Percentiles rank a stretch among this genome's conserved stretches.
Conservation (phyloP, 139 green algal genomes). For the Ettlia oleoabundans region DNA sequence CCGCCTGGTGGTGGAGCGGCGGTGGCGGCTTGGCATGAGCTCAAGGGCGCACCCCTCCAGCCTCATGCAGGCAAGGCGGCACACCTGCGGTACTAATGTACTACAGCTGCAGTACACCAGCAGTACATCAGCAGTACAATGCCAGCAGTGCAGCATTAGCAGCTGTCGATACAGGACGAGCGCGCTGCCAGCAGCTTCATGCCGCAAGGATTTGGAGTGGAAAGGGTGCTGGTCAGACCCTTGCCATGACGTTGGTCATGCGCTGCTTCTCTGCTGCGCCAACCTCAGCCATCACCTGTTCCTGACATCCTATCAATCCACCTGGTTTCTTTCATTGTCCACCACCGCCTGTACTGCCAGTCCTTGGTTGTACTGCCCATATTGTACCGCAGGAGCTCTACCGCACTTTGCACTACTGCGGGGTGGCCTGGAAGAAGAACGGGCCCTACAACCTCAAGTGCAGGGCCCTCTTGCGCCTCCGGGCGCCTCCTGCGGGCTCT, state of each 20-base stretch:
- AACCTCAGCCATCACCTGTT: too few species aligned
- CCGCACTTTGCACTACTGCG: constrained; percentile 54
- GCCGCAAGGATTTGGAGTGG: too few species aligned
- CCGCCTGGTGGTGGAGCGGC: constrained; percentile 87
- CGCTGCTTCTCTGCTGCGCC: too few species aligned
- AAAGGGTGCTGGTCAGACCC: too few species aligned
- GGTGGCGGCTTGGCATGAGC: constrained; percentile 85
- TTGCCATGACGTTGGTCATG: too few species aligned
- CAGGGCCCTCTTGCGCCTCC: constrained; percentile 58
- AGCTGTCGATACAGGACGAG: too few species aligned
- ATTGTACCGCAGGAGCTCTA: constrained; percentile 61
- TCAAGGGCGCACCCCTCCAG: constrained; percentile 76
- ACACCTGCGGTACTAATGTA: not conserved
- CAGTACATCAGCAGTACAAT: not conserved
- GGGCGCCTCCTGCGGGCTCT: not conserved
- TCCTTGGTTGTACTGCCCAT: not conserved
- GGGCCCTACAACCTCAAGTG: constrained; percentile 95
- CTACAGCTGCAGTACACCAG: not conserved
- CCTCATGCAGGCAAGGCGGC: constrained; percentile 77
- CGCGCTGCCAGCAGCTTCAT: too few species aligned
- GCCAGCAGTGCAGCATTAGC: not conserved
- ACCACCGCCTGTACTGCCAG: not conserved
- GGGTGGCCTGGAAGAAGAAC: constrained; percentile 93
- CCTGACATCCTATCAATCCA: too few species aligned
- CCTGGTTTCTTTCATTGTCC: too few species aligned